phyloP scores from a whole-genome alignment of 176 grass and related monocot species.

The Triticum dicoccoides region DNA sequence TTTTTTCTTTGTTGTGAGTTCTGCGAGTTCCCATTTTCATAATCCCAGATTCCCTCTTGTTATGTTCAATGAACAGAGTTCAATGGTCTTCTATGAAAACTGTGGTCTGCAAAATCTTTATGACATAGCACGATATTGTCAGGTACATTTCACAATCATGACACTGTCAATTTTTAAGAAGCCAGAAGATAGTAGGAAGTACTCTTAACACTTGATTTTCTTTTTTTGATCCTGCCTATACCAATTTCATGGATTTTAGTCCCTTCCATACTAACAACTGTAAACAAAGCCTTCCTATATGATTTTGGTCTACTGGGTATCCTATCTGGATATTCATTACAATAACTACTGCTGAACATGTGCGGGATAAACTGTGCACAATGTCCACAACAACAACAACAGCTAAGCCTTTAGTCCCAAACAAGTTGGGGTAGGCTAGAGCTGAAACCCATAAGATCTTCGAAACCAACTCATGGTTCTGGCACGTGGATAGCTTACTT shows the following conservation, averaged over 20 bases:
- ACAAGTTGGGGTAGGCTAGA: no score
- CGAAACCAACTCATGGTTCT: no score
- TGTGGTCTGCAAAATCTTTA: constrained; percentile 94
- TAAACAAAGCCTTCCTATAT: constrained; percentile 4
- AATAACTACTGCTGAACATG: constrained; percentile 11
- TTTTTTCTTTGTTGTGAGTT: constrained; percentile 9
- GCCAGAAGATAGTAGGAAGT: neutral
- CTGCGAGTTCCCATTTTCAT: constrained; percentile 21
- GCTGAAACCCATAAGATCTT: no score
- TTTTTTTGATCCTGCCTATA: neutral
- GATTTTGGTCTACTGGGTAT: neutral
- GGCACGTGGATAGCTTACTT: no score
- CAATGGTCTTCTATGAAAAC: constrained; percentile 97
- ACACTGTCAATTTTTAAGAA: neutral
- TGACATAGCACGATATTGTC: constrained; percentile 87
- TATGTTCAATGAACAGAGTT: constrained; percentile 59
- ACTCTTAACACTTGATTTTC: constrained; percentile 17
- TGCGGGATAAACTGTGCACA: neutral
- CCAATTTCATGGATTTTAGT: constrained; percentile 7
- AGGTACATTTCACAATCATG: constrained; percentile 46
- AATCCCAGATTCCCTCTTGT: constrained; percentile 4
- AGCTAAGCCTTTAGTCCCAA: no score
- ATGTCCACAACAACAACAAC: no score
- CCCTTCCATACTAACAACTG: constrained; percentile 9
- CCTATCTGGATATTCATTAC: constrained; percentile 9